Evolutionary conservation across 75 land plant genomes (phyloP).

Genomic region (Chamaecyparis obtusa): DNA sequence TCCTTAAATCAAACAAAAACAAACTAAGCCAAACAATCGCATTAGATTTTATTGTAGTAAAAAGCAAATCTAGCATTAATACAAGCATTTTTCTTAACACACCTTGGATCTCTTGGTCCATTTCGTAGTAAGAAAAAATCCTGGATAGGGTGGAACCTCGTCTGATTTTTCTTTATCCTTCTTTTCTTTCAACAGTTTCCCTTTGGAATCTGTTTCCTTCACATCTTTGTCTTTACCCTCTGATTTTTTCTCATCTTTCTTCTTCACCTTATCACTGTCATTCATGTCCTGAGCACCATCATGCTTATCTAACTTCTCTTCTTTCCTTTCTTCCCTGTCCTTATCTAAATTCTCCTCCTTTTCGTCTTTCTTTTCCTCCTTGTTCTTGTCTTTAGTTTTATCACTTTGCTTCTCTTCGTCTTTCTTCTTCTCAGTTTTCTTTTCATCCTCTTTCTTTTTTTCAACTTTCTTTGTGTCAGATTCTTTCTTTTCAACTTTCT

Average conservation of each 20-base stretch:
- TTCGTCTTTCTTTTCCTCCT: constrained; percentile 6
- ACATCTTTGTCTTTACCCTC: constrained; percentile 20
- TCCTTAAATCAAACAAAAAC: neutral
- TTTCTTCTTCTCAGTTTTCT: constrained; percentile 7
- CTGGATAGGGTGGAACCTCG: constrained; percentile 70
- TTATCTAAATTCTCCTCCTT: neutral
- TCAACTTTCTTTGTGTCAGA: neutral
- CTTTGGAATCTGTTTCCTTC: constrained; percentile 13
- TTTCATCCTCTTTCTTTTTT: neutral
- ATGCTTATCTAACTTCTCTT: neutral
- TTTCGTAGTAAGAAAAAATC: constrained; percentile 72
- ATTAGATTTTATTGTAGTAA: neutral
- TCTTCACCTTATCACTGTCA: constrained; percentile 6
- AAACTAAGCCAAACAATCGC: neutral
- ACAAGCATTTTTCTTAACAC: constrained; percentile 7
- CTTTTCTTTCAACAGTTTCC: constrained; percentile 30
- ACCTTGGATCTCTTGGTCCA: constrained; percentile 59
- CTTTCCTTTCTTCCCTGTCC: constrained; percentile 6
- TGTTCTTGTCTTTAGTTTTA: neutral
- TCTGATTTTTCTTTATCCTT: constrained; percentile 43
- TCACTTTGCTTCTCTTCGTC: too few species aligned
- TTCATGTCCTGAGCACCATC: neutral
- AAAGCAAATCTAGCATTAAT: neutral
- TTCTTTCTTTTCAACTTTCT: neutral
- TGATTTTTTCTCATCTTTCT: constrained; percentile 23